Base-by-base conservation (phyloP, 768 basidiomycete genomes). In the Serendipita sp. region DNA sequence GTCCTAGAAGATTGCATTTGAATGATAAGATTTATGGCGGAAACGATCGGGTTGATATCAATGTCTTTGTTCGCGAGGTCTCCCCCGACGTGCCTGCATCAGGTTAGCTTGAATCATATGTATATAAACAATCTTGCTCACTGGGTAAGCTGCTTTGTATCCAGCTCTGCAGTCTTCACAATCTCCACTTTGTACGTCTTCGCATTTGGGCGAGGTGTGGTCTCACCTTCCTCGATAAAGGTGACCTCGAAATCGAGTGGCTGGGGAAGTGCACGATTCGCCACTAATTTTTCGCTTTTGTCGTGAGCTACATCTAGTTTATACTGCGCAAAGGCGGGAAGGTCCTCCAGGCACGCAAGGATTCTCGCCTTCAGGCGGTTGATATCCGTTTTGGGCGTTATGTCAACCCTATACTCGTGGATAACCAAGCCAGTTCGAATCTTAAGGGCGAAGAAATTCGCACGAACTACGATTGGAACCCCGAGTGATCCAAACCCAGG, bases 1-100 rank as follows among this genome's bases (percentile, higher is more conserved):
- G 58, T 65, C 50, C 36, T 79, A 74, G 68, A 78, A 77, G 13
- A 84, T 79, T 67, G 80, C 76, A 58, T 83, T 77, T 55, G 79
- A 3, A 87, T 72, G 62, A 87, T 75, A 27, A 88, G 73, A 69
- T 88, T 87, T 55, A 87, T 69, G 2, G 84, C 85, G 6, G 85
- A 77, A 3, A 87, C 73, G 15, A 82, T 67, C 0, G 86, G 85
- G 63, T 76, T 72, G 1, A 82, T 77, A 62, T 88, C 85, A 43
- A 80, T 79, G 48, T 76, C 76, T 45, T 80, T 76, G 67, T 82
- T 79, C 64, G 81, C 76, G 2, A 76, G 75, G 5, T 79, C 69
- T 1, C 87, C 88, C 1, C 70, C 71, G 16, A 87, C 74, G 70
- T 83, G 81, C 29, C 86, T 87, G 63, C 13, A 31, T 3, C 37